Evolutionary conservation across 352 stramenopile genomes (phyloP), one percentile per base, ranked within the genome.

Genomic region (Globisporangium spinosum): DNA sequence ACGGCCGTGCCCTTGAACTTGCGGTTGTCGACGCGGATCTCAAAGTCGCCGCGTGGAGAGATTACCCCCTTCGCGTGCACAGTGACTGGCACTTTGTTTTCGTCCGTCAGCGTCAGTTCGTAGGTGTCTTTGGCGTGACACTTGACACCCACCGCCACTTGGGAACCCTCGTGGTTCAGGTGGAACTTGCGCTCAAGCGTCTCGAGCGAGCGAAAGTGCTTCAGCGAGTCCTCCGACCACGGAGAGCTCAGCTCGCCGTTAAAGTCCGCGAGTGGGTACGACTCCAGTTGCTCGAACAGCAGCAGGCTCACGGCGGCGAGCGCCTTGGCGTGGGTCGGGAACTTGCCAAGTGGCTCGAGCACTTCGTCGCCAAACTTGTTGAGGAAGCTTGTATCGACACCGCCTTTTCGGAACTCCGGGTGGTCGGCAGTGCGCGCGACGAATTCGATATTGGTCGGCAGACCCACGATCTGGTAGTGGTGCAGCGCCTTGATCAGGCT

Each of bases 401-500:
- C 89, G 58, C 93, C 95, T 54, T 95, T 78, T 45, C 81, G 79
- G 75, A 98, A 99, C 58, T 87, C 86, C 25, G 80, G 70, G 74
- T 98, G 94, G 40, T 86, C 66, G 1, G 89, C 90, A 61, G 91
- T 98, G 43, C 92, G 82, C 64, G 93, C 87, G 27, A 98, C 83
- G 74, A 98, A 98, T 70, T 97, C 89, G 64, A 98, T 95, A 73
- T 98, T 98, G 57, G 91, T 98, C 3, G 93, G 88, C 55, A 99
- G 74, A 17, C 94, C 96, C 27, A 97, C 93, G 62, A 94, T 91
- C 72, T 97, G 89, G 77, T 98, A 98, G 49, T 97, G 67, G 62
- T 93, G 78, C 2, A 99, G 81, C 20, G 91, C 89, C 57, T 77
- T 71, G 49, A 95, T 73, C 64, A 99, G 74, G 35, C 85, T 89